A percentile compares a stretch with the other conserved stretches of the same genome.
Evolutionary conservation across 495 filamentous ascomycete species (phyloP).

Genomic region (Penicillium arizonense): DNA sequence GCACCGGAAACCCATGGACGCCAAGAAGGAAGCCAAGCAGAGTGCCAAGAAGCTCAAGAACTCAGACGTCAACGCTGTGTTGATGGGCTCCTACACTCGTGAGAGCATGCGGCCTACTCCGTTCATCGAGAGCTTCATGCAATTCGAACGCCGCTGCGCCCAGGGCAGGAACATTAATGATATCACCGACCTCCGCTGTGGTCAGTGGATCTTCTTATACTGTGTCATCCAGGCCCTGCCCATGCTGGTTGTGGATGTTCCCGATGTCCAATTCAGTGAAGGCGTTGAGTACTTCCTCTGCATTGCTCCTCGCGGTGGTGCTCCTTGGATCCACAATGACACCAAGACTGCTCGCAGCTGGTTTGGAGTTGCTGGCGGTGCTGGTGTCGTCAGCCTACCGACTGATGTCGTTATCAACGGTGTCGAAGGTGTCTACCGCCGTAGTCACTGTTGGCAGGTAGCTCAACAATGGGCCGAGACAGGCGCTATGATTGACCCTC

Average conservation of each 20-base stretch:
- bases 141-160: conserved; percentile 76
- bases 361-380: conserved; percentile 74
- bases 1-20: conserved; percentile 57
- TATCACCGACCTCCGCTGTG: conserved; percentile 71
- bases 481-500: conserved; percentile 36
- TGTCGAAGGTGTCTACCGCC: conserved; percentile 84
- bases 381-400: conserved; percentile 72
- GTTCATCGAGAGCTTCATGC: conserved; percentile 78
- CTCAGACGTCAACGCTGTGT: conserved; percentile 69
- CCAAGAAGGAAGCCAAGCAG: conserved; percentile 68
- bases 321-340: conserved; percentile 81
- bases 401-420: conserved; percentile 83
- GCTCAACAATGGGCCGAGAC: conserved; percentile 70
- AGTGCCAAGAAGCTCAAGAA: conserved; percentile 68
- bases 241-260: conserved; percentile 84
- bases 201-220: conserved; percentile 95
- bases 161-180: conserved; percentile 70
- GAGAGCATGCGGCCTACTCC: conserved; percentile 61
- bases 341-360: conserved; percentile 66
- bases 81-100: conserved; percentile 74
- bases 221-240: conserved; percentile 87
- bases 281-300: conserved; percentile 97
- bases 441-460: conserved; percentile 87
- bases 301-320: conserved; percentile 75
- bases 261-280: conserved; percentile 70